Conservation (phyloP, 441 rosid genomes). For the Pelargonium cotyledonis region DNA sequence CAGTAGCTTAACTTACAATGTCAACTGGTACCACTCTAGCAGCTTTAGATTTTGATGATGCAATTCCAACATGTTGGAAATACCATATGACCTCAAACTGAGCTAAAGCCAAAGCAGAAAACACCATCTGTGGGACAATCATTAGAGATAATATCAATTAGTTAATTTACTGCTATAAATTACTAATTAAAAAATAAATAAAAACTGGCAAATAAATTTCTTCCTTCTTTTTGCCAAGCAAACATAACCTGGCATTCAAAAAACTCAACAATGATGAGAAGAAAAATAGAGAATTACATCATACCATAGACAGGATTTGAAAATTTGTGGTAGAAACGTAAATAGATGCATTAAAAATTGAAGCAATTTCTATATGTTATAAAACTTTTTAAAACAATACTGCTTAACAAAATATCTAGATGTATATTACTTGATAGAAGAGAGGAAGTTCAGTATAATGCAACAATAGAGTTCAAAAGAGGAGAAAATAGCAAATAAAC, state of each 20-base stretch:
- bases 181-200: conserved; percentile 8
- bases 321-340: background rate
- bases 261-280: background rate
- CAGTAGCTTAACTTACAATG: conserved; percentile 46
- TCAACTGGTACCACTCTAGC: conserved; percentile 71
- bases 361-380: background rate
- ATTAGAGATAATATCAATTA: conserved; percentile 18
- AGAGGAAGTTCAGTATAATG: conserved; percentile 1
- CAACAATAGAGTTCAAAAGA: background rate
- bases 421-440: background rate
- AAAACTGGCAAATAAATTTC: background rate
- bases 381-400: background rate
- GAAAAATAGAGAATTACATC: background rate
- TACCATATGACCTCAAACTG: conserved; percentile 98
- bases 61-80: conserved; percentile 92
- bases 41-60: conserved; percentile 76
- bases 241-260: background rate
- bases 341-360: background rate
- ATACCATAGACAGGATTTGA: background rate
- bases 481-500: background rate
- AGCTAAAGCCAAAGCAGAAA: conserved; percentile 95
- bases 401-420: background rate
- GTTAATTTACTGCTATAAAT: conserved; percentile 1
- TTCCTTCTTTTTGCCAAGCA: background rate
- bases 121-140: conserved; percentile 65